Evolutionary conservation across 2,329 filamentous ascomycete species (phyloP), one percentile per base, ranked within the genome.

Genomic region (Aspergillus ochraceus): DNA sequence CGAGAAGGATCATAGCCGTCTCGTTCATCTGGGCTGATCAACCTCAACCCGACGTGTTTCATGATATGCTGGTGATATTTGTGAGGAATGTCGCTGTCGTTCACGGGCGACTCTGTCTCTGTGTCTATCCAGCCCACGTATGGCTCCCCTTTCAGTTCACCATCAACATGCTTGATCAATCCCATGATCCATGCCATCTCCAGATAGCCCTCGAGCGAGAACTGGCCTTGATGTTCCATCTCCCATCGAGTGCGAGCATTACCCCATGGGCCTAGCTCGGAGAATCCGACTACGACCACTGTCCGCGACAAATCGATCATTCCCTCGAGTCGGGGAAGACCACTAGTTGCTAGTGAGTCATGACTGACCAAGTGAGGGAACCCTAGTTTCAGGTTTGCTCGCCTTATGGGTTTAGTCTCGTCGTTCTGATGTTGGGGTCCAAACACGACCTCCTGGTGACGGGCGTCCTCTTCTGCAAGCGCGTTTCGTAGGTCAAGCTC

Each of bases 101-200:
- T 42, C n/a, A 66, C 32, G 6, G 65, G 65, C 8, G 46, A 49
- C 6, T 53, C 17, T 3, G 61, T 61, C 4, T 54, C 51, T 19
- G 49, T 10, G 30, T 66, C 63, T n/a, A 65, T 49, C 65, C 82
- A 99, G 69, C 95, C 95, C 68, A 94, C 92, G 81, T 98, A 98
- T 64, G 90, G 90, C 81, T 96, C 90, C 74, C 94, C 94, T 82
- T 98, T 98, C 75, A 98, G 86, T 29, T 88, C 88, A 17, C 94
- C 94, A 69, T 98, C 97, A 82, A 96, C 91, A 78, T 99, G 96
- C 84, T 93, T 97, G 83, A 99, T 98, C 60, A 98, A 86, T 73
- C 95, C 95, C 93, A 98, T 99, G 76, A 99, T 91, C 95, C 95
- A 99, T 26, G 95, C 92, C 94, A 99, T 99, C 79, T 99, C 95